Conservation (phyloP, 2,329 filamentous ascomycete genomes). For the Fusarium subtropicale region DNA sequence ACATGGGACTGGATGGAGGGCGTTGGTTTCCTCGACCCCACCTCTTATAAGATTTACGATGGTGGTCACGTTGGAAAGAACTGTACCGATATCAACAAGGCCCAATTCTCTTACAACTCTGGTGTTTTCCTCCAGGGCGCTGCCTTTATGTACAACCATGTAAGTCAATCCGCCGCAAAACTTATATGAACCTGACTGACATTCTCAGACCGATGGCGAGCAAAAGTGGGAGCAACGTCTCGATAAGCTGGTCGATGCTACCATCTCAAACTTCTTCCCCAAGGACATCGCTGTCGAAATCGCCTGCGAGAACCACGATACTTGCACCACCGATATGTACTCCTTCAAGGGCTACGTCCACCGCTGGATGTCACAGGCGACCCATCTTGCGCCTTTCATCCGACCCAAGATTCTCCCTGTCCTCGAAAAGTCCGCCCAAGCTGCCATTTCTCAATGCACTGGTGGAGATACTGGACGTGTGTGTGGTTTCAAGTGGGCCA, state of each 20-base stretch:
- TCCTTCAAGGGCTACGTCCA: constrained; percentile 72
- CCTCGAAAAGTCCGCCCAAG: constrained; percentile 63
- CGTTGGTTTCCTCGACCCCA: constrained; percentile 69
- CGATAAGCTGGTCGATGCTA: constrained; percentile 53
- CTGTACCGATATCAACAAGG: constrained; percentile 66
- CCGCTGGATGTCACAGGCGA: constrained; percentile 66
- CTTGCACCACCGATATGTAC: constrained; percentile 72
- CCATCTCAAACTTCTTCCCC: constrained; percentile 63
- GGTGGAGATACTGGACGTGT: constrained; percentile 60
- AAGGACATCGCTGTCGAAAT: constrained; percentile 69
- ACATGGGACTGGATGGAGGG: constrained; percentile 70
- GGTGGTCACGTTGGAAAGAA: constrained; percentile 64
- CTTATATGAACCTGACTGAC: constrained; percentile 10
- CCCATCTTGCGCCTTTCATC: constrained; percentile 67
- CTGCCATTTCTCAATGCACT: constrained; percentile 67
- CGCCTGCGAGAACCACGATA: constrained; percentile 66
- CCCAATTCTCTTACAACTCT: constrained; percentile 71
- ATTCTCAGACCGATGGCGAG: constrained; percentile 58
- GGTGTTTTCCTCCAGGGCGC: constrained; percentile 69
- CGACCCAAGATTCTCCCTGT: constrained; percentile 62
- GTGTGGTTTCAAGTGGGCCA: constrained; percentile 68
- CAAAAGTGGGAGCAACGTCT: constrained; percentile 65
- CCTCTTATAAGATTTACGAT: constrained; percentile 70
- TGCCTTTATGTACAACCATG: constrained; percentile 73
- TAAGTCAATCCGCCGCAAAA: constrained; percentile 45